These are phyloP conservation scores for Porcisia hertigi DNA, from an alignment of 208 protist species.

Conservation along the genomic window DNA sequence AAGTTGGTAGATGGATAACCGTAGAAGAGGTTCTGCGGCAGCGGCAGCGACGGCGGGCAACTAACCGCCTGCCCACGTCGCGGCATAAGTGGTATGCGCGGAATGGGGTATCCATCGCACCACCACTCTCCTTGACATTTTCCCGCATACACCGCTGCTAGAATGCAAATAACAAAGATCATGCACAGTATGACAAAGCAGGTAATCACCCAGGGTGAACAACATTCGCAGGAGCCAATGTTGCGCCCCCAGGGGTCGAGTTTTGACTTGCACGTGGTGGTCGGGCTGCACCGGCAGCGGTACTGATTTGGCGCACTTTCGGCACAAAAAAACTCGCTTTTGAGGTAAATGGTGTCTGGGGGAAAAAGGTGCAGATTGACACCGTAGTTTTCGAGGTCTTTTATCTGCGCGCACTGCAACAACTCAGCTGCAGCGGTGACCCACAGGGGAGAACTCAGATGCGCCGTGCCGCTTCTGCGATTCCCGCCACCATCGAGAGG, in stretches of 20 bases:
- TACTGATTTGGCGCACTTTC: conserved; percentile 20
- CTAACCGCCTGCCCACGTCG: conserved; percentile 40
- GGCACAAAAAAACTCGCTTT: conserved; percentile 36
- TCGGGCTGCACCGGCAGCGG: conserved; percentile 31
- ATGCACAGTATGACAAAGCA: conserved; percentile 36
- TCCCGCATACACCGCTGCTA: conserved; percentile 34
- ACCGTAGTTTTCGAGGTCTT: conserved; percentile 18
- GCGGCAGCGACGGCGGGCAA: conserved; percentile 32
- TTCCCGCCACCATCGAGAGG: too few relatives aligned
- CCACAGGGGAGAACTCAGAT: neutral
- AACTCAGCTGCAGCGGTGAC: conserved; percentile 1
- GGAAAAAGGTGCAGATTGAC: conserved; percentile 22
- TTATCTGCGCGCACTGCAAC: conserved; percentile 20
- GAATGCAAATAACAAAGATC: conserved; percentile 24
- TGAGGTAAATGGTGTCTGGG: conserved; percentile 13
- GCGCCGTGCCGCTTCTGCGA: neutral
- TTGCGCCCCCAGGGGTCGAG: conserved; percentile 45
- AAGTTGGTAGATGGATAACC: conserved; percentile 57
- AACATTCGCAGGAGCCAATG: conserved; percentile 72
- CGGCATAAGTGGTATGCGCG: conserved; percentile 40
- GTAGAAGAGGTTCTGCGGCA: conserved; percentile 65
- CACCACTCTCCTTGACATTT: conserved; percentile 55
- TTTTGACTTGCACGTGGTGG: conserved; percentile 24
- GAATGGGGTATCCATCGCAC: conserved; percentile 55
- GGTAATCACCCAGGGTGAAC: conserved; percentile 51